These are phyloP conservation scores for Aspergillus tamarii DNA, from an alignment of 2,329 filamentous ascomycete genomes.

Conservation along the genomic window DNA sequence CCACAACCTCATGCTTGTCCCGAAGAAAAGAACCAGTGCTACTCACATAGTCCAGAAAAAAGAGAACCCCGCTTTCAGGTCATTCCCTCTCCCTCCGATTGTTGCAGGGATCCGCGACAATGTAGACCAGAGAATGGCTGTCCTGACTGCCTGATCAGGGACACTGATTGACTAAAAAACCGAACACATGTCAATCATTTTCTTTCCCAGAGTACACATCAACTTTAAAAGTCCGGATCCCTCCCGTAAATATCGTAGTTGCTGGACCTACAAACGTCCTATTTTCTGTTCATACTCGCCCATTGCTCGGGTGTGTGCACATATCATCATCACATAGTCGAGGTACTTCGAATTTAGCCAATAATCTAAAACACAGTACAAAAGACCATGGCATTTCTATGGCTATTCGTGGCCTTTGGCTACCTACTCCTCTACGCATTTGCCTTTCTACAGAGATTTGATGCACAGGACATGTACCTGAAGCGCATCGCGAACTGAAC, in stretches of 20 bases:
- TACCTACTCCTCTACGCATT: constrained; percentile 41
- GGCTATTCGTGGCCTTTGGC: constrained; percentile 39
- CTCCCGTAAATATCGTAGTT: not conserved
- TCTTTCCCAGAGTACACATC: not conserved
- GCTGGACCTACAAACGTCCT: not conserved
- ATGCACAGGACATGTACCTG: constrained; percentile 13
- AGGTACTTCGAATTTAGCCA: too few species aligned
- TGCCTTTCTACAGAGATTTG: constrained; percentile 28
- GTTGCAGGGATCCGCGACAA: constrained; percentile 9
- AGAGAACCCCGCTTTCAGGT: constrained; percentile 8
- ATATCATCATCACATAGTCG: not conserved
- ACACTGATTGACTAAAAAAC: constrained; percentile 7
- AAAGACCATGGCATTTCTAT: constrained; percentile 31
- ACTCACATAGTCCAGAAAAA: not conserved
- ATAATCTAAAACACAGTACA: not conserved
- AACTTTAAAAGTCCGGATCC: constrained; percentile 3
- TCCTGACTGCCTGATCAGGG: constrained; percentile 16
- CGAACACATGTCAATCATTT: not conserved
- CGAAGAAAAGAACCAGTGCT: not conserved
- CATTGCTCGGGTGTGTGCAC: not conserved
- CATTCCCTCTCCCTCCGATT: not conserved
- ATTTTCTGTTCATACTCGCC: not conserved
- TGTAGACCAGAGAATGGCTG: constrained; percentile 6
- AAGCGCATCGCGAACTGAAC: constrained; percentile 27
- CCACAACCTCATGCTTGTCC: constrained; percentile 6